Evolutionary conservation across 805 yeast genomes (phyloP).

Genomic region (Kregervanrija delftensis): DNA sequence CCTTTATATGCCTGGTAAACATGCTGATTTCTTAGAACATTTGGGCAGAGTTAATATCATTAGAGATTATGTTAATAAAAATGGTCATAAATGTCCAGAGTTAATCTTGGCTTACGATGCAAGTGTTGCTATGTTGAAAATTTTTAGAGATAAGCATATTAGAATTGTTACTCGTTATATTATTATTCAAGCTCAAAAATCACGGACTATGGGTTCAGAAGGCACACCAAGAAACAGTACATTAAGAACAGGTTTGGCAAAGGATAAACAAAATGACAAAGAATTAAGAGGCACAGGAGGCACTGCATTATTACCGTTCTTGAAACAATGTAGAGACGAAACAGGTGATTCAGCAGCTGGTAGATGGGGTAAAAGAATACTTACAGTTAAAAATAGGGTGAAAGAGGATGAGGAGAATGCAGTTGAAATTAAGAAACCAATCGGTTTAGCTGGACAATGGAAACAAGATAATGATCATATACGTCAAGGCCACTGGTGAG

Average conservation of each 20-base stretch:
- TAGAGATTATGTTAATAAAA: conserved; percentile 51
- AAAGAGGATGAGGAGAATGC: not conserved
- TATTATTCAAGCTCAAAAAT: conserved; percentile 65
- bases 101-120: conserved; percentile 76
- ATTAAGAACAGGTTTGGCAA: conserved; percentile 60
- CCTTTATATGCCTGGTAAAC: conserved; percentile 83
- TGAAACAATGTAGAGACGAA: conserved; percentile 93
- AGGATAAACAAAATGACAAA: conserved; percentile 31
- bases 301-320: conserved; percentile 81
- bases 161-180: conserved; percentile 88
- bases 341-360: conserved; percentile 94
- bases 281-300: conserved; percentile 89
- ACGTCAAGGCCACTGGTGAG: conserved; percentile 26
- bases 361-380: conserved; percentile 75
- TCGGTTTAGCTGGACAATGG: conserved; percentile 29
- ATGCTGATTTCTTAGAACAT: conserved; percentile 63
- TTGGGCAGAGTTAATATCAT: conserved; percentile 52
- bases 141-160: conserved; percentile 87
- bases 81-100: conserved; percentile 39
- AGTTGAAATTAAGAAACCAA: conserved; percentile 2
- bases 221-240: conserved; percentile 33
- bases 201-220: conserved; percentile 42
- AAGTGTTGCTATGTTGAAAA: conserved; percentile 79
- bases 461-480: conserved; percentile 20
- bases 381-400: conserved; percentile 40